Conservation (phyloP, 768 basidiomycete species). For the Trametes cubensis region DNA sequence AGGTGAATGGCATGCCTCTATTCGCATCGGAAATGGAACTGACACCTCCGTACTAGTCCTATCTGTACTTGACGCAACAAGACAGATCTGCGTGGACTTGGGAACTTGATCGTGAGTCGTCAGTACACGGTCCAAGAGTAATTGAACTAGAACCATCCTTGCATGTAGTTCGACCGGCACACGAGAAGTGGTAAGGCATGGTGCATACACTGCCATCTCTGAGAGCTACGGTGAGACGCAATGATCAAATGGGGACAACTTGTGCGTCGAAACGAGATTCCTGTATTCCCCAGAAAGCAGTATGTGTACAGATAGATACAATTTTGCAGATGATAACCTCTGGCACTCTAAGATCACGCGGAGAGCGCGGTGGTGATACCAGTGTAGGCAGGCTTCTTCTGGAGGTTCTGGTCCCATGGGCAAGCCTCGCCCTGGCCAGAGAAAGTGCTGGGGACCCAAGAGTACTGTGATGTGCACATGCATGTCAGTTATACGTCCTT, state of each 20-base stretch:
- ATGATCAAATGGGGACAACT: too few species aligned
- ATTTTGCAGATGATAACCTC: not conserved
- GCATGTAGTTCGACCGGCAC: slow-evolving; percentile 49
- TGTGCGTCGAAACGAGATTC: too few species aligned
- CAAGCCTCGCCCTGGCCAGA: slow-evolving; percentile 39
- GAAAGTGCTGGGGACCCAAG: slow-evolving; percentile 40
- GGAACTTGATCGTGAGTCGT: slow-evolving; percentile 71
- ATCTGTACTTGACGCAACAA: slow-evolving; percentile 65
- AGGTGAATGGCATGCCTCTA: slow-evolving; percentile 42
- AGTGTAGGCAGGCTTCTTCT: slow-evolving; percentile 33
- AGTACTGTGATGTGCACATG: slow-evolving; percentile 28
- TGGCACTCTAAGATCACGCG: not conserved
- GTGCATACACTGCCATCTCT: too few species aligned
- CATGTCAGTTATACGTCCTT: not conserved
- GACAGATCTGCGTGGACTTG: slow-evolving; percentile 74
- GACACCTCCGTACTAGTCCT: slow-evolving; percentile 47
- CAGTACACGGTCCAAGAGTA: not conserved
- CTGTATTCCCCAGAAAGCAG: too few species aligned
- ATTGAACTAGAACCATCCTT: not conserved
- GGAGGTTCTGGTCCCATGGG: slow-evolving; percentile 34
- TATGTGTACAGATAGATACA: not conserved
- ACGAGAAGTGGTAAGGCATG: slow-evolving; percentile 49
- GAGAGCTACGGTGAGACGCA: too few species aligned
- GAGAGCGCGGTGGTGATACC: slow-evolving; percentile 31
- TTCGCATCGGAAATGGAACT: not conserved